Base-by-base conservation (phyloP, 208 protist species). In the Crithidia brevicula region DNA sequence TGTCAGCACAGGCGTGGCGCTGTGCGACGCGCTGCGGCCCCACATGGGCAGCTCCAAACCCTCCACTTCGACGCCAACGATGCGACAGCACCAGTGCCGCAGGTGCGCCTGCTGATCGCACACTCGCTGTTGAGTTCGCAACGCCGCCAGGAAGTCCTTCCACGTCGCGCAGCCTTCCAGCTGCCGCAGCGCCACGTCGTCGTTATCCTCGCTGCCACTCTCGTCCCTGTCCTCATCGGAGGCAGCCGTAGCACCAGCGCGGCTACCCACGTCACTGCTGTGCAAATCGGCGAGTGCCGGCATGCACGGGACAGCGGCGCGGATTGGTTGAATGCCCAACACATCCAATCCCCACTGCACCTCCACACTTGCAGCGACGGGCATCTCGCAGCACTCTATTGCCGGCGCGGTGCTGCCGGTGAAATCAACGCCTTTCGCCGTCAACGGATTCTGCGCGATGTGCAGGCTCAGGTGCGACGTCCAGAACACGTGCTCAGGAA, bases 101-200 rank as follows among this genome's bases (percentile, higher is more conserved):
- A 75, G 69, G 34, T 57, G 27, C 28, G 61, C 51, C 52, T 69
- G 34, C 54, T 40, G 28, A 8, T 40, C 46, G 9, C 46, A 45
- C 30, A 42, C 31, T 16, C 51, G 22, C 34, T 58, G 45, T 27
- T 43, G 25, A 16, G 33, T 1, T 4, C 45, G 25, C 69, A 68
- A 36, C 13, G 52, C 20, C 1, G 40, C 43, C 20, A 75, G 42
- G 43, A 75, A 64, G 47, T 75, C 69, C 20, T 13, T 5, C 69
- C 69, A 75, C 23, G 69, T 54, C n/a, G 69, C 27, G 38, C 36
- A 75, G 51, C 51, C 61, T 36, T 64, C 61, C 18, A 75, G 18
- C 53, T 69, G 53, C 8, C 56, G 46, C 40, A 58, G 25, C 33
- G 15, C 18, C 9, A 2, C 50, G 25, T 68, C 34, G n/a, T 38